A percentile compares a stretch with the other conserved stretches of the same genome.
Conservation (phyloP, 768 basidiomycete genomes). For the Russula virescens region DNA sequence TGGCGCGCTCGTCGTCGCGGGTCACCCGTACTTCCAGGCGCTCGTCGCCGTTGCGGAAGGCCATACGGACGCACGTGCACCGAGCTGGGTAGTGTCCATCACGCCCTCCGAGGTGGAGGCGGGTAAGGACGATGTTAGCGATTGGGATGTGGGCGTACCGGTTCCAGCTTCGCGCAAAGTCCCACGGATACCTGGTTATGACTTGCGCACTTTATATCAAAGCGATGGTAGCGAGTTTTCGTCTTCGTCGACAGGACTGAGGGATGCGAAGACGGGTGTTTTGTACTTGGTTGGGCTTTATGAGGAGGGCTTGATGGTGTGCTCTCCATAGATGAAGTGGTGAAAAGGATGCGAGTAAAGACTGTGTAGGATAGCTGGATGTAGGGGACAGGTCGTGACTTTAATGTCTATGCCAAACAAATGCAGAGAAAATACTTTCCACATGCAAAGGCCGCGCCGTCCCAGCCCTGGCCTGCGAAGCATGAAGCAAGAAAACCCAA, state of each 20-base stretch:
- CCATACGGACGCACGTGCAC: slow-evolving; percentile 36
- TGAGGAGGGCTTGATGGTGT: slow-evolving; percentile 48
- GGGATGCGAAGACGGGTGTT: slow-evolving; percentile 43
- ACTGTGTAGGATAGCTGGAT: too few species aligned
- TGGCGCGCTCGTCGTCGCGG: slow-evolving; percentile 49
- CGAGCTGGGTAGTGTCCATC: slow-evolving; percentile 58
- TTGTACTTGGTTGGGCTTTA: slow-evolving; percentile 58
- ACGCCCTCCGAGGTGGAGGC: slow-evolving; percentile 23
- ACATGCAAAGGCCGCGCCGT: too few species aligned
- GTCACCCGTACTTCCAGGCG: slow-evolving; percentile 60
- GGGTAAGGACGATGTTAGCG: background rate
- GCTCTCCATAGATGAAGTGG: slow-evolving; percentile 31
- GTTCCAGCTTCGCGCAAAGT: slow-evolving; percentile 42
- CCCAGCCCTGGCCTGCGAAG: too few species aligned
- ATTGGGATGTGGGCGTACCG: slow-evolving; percentile 44
- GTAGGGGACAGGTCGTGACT: too few species aligned
- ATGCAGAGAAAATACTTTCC: too few species aligned
- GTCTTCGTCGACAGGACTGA: slow-evolving; percentile 46
- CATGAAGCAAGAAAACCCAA: too few species aligned
- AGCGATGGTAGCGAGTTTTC: slow-evolving; percentile 61
- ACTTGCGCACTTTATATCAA: slow-evolving; percentile 63
- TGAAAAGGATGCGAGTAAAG: too few species aligned
- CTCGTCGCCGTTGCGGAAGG: slow-evolving; percentile 42
- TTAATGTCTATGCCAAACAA: too few species aligned
- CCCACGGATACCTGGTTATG: slow-evolving; percentile 33